Evolutionary conservation across 2,329 filamentous ascomycete species (phyloP).

Genomic region (Pseudocercospora macadamiae): DNA sequence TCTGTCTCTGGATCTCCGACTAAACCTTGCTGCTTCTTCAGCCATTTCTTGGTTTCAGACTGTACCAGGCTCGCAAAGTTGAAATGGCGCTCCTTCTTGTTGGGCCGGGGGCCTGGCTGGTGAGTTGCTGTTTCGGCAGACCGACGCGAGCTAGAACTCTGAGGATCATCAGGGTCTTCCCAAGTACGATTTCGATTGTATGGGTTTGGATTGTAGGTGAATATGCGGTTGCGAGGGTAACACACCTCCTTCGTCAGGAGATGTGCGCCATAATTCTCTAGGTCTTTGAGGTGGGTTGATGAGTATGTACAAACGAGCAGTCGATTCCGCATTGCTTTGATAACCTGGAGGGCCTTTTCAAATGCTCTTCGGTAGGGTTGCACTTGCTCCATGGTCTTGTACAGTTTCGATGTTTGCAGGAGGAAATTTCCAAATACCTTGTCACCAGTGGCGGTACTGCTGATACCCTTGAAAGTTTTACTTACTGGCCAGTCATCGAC

Average conservation of each 20-base stretch:
- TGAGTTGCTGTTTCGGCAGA: too few relatives aligned
- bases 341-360: background rate
- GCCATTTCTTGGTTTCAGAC: conserved; percentile 2
- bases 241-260: conserved; percentile 3
- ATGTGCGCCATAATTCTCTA: background rate
- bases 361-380: conserved; percentile 4
- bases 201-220: conserved; percentile 9
- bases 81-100: background rate
- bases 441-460: too few relatives aligned
- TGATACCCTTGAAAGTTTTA: background rate
- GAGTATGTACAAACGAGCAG: background rate
- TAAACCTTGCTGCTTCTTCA: conserved; percentile 5
- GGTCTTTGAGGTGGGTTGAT: background rate
- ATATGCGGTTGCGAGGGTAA: conserved; percentile 3
- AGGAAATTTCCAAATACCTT: too few relatives aligned
- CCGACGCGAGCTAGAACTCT: too few relatives aligned
- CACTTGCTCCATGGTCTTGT: conserved; percentile 1
- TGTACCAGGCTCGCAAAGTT: conserved; percentile 10
- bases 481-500: conserved; percentile 12
- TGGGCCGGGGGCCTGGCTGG: too few relatives aligned
- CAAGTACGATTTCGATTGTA: conserved; percentile 14
- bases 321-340: conserved; percentile 1
- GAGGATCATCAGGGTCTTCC: background rate
- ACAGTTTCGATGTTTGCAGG: too few relatives aligned
- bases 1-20: background rate